Conservation (phyloP, 768 basidiomycete genomes). For the Termitomyces sp. region DNA sequence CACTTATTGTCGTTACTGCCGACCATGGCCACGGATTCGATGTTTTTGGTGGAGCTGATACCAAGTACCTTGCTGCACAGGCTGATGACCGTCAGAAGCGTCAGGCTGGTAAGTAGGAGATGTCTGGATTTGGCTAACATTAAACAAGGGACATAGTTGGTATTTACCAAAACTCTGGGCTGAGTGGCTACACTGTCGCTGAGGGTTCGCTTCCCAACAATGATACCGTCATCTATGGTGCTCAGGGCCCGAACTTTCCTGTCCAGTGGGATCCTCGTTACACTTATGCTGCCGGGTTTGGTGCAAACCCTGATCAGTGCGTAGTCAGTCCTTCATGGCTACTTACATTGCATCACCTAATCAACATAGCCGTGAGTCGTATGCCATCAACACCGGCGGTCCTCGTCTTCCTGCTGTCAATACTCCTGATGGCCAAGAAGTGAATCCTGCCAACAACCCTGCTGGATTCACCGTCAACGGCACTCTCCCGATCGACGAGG, state of each 20-base stretch:
- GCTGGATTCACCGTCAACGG: conserved; percentile 31
- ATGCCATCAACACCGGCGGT: conserved; percentile 26
- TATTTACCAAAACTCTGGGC: conserved; percentile 30
- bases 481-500: conserved; percentile 25
- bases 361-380: conserved; percentile 27
- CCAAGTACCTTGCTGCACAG: conserved; percentile 19
- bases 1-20: conserved; percentile 38
- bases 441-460: conserved; percentile 30
- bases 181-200: conserved; percentile 34
- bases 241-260: conserved; percentile 39
- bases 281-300: conserved; percentile 34
- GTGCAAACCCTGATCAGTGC: conserved; percentile 36
- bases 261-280: conserved; percentile 40
- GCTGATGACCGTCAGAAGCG: conserved; percentile 19
- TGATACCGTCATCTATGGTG: conserved; percentile 29
- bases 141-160: conserved; percentile 22
- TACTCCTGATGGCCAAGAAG: conserved; percentile 19
- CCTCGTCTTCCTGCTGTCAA: conserved; percentile 31
- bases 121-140: background rate
- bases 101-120: conserved; percentile 12
- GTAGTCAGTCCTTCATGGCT: conserved; percentile 5
- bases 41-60: conserved; percentile 26
- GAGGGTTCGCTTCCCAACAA: conserved; percentile 32
- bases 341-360: background rate
- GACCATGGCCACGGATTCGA: conserved; percentile 44